Conservation (phyloP, 768 basidiomycete species). For the Trametes sanguinea region DNA sequence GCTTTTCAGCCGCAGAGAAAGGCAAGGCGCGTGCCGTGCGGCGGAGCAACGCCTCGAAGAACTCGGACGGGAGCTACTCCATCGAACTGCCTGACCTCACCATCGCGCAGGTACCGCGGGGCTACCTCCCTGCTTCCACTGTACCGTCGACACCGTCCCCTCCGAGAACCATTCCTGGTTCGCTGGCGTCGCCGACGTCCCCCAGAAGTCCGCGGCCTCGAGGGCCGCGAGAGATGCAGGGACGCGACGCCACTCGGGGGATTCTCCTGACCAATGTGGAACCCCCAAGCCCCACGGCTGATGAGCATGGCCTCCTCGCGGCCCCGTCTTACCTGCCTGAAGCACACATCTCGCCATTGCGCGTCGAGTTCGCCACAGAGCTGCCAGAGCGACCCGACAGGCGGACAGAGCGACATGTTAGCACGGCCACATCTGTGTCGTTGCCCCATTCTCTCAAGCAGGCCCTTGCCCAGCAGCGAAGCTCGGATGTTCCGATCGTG, state of each 20-base stretch:
- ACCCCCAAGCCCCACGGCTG: conserved; percentile 5
- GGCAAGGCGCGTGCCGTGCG: conserved; percentile 22
- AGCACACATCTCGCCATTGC: conserved; percentile 26
- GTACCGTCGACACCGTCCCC: conserved; percentile 25
- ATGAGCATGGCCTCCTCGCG: conserved; percentile 7
- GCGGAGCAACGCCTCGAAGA: conserved; percentile 30
- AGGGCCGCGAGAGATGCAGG: conserved; percentile 31
- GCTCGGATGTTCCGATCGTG: background rate
- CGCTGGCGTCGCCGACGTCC: conserved; percentile 14
- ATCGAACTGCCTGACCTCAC: conserved; percentile 32
- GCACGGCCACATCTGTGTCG: conserved; percentile 24
- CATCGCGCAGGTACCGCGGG: conserved; percentile 20
- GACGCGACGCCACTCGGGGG: conserved; percentile 27
- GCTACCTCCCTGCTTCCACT: conserved; percentile 22
- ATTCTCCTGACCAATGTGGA: conserved; percentile 28
- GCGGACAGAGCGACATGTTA: conserved; percentile 21
- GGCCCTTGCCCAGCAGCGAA: conserved; percentile 22
- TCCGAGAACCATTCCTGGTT: conserved; percentile 12
- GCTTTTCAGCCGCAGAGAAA: conserved; percentile 15
- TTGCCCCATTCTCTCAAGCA: conserved; percentile 29
- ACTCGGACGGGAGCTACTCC: conserved; percentile 35
- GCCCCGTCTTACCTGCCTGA: conserved; percentile 14
- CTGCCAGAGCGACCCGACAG: conserved; percentile 19
- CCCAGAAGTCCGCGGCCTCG: conserved; percentile 30
- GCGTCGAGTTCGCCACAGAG: conserved; percentile 31